phyloP scores from a whole-genome alignment of 352 stramenopile species.

The Globisporangium acanthophoron region DNA sequence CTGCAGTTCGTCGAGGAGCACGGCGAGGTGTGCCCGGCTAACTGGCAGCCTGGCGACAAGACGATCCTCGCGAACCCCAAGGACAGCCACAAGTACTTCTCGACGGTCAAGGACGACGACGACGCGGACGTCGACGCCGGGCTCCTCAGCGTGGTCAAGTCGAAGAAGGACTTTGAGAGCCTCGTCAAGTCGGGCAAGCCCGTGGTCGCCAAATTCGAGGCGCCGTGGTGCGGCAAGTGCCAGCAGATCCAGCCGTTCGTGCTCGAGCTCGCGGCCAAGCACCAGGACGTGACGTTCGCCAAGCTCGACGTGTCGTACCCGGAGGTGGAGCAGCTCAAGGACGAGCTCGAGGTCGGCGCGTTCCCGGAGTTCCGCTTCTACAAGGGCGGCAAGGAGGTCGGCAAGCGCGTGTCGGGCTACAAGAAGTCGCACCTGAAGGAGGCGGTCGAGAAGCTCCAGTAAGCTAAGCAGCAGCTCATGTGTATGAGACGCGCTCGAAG shows the following conservation, averaged over 20 bases:
- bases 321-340: slow-evolving; percentile 71
- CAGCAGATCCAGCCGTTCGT: slow-evolving; percentile 77
- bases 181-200: slow-evolving; percentile 65
- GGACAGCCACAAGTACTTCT: slow-evolving; percentile 81
- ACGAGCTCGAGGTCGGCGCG: slow-evolving; percentile 61
- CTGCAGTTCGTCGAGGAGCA: slow-evolving; percentile 92
- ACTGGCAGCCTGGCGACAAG: slow-evolving; percentile 90
- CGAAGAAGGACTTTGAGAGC: slow-evolving; percentile 52
- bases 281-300: slow-evolving; percentile 70
- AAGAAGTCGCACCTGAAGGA: slow-evolving; percentile 82
- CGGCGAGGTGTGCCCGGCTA: slow-evolving; percentile 90
- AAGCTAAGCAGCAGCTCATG: slow-evolving; percentile 5
- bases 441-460: slow-evolving; percentile 49
- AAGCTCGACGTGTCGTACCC: slow-evolving; percentile 72
- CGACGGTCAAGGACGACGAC: slow-evolving; percentile 36
- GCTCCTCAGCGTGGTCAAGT: slow-evolving; percentile 52
- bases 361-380: slow-evolving; percentile 86
- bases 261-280: slow-evolving; percentile 53
- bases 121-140: slow-evolving; percentile 29
- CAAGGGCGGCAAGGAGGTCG: slow-evolving; percentile 75
- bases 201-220: slow-evolving; percentile 78
- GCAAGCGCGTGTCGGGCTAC: slow-evolving; percentile 70
- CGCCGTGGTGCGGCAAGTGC: slow-evolving; percentile 87
- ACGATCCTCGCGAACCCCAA: slow-evolving; percentile 84
- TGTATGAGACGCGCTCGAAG: no score